Evolutionary conservation across 1,284 basidiomycete genomes (phyloP), one percentile per base, ranked within the genome.

Genomic region (Boletus mariae): DNA sequence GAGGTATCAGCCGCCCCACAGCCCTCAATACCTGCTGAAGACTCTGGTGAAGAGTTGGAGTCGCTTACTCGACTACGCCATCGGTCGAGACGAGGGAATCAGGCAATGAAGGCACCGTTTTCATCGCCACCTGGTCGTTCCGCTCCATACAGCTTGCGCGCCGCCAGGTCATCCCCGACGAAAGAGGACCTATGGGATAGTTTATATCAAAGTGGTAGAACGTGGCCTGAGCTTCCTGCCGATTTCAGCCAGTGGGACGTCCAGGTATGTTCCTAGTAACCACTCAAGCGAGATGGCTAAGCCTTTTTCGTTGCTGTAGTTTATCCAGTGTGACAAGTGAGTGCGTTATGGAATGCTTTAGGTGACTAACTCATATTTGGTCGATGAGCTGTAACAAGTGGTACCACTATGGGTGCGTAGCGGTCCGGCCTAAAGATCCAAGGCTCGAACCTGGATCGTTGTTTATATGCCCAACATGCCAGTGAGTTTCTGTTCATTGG

Each of bases 321-420:
- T 69, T 42, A 67, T 68, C 25, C 63, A 67, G 43, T 71, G 66
- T 23, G 66, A 71, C 49, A 57, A 57, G 69, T 71, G 46, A 45
- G 69, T 60, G 17, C 1, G 6, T 9, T 3, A n/a, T 25, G 5
- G 1, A 26, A 29, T 7, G 2, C 10, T 9, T 2, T 11, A n/a
- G 26, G 31, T 40, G 6, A 23, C 32, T 58, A 42, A 55, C 28
- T 4, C 1, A 34, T 17, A n/a, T 9, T 35, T 15, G 9, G 15
- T 32, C 8, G 26, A 37, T 35, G 23, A 73, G 72, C 9, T 73
- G 73, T 46, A 63, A 72, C 10, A 52, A 51, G 42, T 73, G 70
- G 72, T 73, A 65, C 40, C 73, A 73, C 41, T 68, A 63, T 49
- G 70, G 61, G 5, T 74, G 73, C 49, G 66, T 64, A 32, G 71